A percentile compares a stretch with the other conserved stretches of the same genome.
Evolutionary conservation across 768 basidiomycete genomes (phyloP).

Genomic region (Lactarius deliciosus): DNA sequence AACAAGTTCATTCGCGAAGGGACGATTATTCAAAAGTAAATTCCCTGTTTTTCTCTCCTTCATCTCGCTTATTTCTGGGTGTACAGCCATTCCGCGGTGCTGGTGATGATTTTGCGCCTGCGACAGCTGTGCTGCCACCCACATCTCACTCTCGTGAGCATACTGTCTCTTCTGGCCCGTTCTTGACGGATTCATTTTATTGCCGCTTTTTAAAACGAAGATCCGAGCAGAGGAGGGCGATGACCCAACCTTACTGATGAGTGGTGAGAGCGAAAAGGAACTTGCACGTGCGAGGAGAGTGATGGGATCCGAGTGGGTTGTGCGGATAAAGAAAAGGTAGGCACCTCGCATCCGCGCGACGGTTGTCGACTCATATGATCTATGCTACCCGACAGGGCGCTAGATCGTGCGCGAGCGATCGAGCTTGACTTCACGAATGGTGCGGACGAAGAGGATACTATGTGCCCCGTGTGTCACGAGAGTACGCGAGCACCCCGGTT

Average conservation of each 20-base stretch:
- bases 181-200: conserved; percentile 4
- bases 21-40: conserved; percentile 67
- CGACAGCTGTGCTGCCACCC: conserved; percentile 76
- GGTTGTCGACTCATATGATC: conserved; percentile 37
- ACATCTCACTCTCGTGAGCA: conserved; percentile 59
- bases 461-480: conserved; percentile 70
- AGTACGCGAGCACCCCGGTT: conserved; percentile 38
- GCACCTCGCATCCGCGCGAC: neutral
- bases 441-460: conserved; percentile 45
- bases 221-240: conserved; percentile 46
- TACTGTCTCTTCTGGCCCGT: conserved; percentile 1
- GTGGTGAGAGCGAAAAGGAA: conserved; percentile 52
- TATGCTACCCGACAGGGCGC: conserved; percentile 38
- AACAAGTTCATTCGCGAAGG: conserved; percentile 61
- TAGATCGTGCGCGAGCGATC: conserved; percentile 47
- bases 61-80: conserved; percentile 3
- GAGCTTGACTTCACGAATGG: conserved; percentile 52
- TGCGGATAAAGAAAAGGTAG: conserved; percentile 24
- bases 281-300: conserved; percentile 49
- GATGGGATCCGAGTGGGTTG: conserved; percentile 47
- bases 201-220: conserved; percentile 30
- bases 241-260: conserved; percentile 52
- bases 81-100: conserved; percentile 47
- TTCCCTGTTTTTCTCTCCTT: conserved; percentile 9
- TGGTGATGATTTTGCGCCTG: conserved; percentile 71